These are phyloP conservation scores for Calycina marina DNA, from an alignment of 2,329 filamentous ascomycete genomes.

Conservation along the genomic window DNA sequence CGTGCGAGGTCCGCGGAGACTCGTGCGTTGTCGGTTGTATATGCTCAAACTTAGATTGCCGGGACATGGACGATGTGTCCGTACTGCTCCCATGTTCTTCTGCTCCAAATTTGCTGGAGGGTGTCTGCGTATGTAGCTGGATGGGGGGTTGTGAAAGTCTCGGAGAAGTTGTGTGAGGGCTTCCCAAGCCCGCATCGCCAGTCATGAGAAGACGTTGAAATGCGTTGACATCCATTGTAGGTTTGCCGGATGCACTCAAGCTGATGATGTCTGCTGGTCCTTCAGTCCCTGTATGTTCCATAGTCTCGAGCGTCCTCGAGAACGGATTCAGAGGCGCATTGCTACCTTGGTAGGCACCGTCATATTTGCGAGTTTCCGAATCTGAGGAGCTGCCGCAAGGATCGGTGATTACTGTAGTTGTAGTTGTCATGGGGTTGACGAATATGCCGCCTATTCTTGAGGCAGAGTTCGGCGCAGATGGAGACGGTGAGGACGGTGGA, in stretches of 20 bases:
- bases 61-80: slow-evolving; percentile 42
- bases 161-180: slow-evolving; percentile 15
- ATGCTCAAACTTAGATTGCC: slow-evolving; percentile 43
- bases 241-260: slow-evolving; percentile 16
- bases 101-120: too few species aligned
- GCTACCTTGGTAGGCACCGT: slow-evolving; percentile 13
- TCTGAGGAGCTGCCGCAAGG: slow-evolving; percentile 22
- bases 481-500: slow-evolving; percentile 34
- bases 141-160: slow-evolving; percentile 17
- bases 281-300: slow-evolving; percentile 26
- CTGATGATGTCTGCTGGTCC: slow-evolving; percentile 3
- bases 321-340: slow-evolving; percentile 37
- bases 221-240: slow-evolving; percentile 58
- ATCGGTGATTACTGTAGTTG: slow-evolving; percentile 19
- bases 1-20: slow-evolving; percentile 43
- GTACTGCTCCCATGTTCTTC: slow-evolving; percentile 42
- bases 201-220: slow-evolving; percentile 67
- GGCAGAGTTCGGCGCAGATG: slow-evolving; percentile 32
- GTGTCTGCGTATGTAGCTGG: slow-evolving; percentile 17
- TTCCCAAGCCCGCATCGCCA: slow-evolving; percentile 36
- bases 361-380: slow-evolving; percentile 19
- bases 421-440: slow-evolving; percentile 13
- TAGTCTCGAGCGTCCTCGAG: slow-evolving; percentile 37
- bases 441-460: slow-evolving; percentile 24
- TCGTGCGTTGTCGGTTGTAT: slow-evolving; percentile 27